These are phyloP conservation scores for Xylaria sp. DNA, from an alignment of 2,329 filamentous ascomycete genomes.

Conservation along the genomic window DNA sequence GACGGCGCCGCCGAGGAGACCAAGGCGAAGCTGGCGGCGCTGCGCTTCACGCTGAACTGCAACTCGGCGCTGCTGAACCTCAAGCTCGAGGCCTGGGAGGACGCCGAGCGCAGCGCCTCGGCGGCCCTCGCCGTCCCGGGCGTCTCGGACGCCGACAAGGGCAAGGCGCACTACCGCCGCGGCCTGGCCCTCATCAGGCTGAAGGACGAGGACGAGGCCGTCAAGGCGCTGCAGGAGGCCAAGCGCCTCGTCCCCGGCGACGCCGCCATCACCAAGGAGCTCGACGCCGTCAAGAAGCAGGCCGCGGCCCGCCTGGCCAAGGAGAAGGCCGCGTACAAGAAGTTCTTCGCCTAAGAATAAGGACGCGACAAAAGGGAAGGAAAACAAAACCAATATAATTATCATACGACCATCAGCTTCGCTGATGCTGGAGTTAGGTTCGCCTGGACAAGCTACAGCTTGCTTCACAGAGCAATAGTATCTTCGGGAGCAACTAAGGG, in stretches of 20 bases:
- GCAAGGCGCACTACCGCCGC: slow-evolving; percentile 88
- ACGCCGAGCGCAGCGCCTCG: slow-evolving; percentile 75
- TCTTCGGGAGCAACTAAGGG: not conserved
- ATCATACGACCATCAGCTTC: not conserved
- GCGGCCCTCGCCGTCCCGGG: slow-evolving; percentile 76
- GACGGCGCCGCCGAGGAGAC: slow-evolving; percentile 76
- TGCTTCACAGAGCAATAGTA: not conserved
- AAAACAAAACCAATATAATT: not conserved
- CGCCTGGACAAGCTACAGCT: not conserved
- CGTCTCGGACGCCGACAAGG: slow-evolving; percentile 79
- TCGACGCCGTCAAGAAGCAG: slow-evolving; percentile 80
- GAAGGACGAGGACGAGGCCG: slow-evolving; percentile 86
- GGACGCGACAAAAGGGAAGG: not conserved
- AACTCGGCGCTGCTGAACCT: slow-evolving; percentile 88
- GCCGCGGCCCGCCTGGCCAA: slow-evolving; percentile 77
- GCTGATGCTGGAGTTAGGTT: no score
- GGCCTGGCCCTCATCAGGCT: slow-evolving; percentile 78
- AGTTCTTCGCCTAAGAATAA: slow-evolving; percentile 77
- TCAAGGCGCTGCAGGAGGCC: slow-evolving; percentile 80
- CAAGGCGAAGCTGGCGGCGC: slow-evolving; percentile 72
- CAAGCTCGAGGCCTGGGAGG: slow-evolving; percentile 79
- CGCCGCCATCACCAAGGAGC: slow-evolving; percentile 77
- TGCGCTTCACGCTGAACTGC: slow-evolving; percentile 88
- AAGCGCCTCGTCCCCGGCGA: slow-evolving; percentile 80
- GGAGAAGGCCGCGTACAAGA: slow-evolving; percentile 92